Conservation (phyloP, 2,329 filamentous ascomycete genomes). For the Alternaria angustiovoidea region DNA sequence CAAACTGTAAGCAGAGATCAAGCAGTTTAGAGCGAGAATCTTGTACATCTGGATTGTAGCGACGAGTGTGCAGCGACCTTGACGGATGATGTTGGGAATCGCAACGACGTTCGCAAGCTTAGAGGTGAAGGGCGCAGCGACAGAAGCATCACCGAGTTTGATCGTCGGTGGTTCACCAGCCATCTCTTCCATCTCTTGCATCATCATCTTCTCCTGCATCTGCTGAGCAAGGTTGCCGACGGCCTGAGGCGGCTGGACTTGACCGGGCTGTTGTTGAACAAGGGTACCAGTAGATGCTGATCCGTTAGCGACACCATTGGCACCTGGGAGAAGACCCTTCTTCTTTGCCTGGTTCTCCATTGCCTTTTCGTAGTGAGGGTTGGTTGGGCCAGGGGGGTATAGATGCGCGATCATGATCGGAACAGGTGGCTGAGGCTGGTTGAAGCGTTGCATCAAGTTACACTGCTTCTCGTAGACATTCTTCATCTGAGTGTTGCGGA, state of each 20-base stretch:
- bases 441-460: conserved; percentile 91
- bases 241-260: conserved; percentile 64
- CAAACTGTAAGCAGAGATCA: conserved; percentile 97
- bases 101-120: conserved; percentile 97
- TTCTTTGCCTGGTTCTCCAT: conserved; percentile 83
- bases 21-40: conserved; percentile 95
- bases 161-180: conserved; percentile 93
- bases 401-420: conserved; percentile 92
- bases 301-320: conserved; percentile 49
- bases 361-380: conserved; percentile 94
- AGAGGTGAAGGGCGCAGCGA: conserved; percentile 95
- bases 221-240: conserved; percentile 77
- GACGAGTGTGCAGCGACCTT: conserved; percentile 95
- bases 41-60: conserved; percentile 99
- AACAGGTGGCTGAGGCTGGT: conserved; percentile 90
- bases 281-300: conserved; percentile 29
- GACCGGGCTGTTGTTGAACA: conserved; percentile 57
- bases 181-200: conserved; percentile 75
- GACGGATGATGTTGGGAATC: conserved; percentile 97
- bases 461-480: conserved; percentile 98
- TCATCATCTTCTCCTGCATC: conserved; percentile 80
- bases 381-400: conserved; percentile 87
- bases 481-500: conserved; percentile 96
- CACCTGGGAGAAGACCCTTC: conserved; percentile 71
- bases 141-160: conserved; percentile 96